A percentile compares a stretch with the other conserved stretches of the same genome.
Conservation (phyloP, 805 yeast genomes). For the Candida lessepsii region DNA sequence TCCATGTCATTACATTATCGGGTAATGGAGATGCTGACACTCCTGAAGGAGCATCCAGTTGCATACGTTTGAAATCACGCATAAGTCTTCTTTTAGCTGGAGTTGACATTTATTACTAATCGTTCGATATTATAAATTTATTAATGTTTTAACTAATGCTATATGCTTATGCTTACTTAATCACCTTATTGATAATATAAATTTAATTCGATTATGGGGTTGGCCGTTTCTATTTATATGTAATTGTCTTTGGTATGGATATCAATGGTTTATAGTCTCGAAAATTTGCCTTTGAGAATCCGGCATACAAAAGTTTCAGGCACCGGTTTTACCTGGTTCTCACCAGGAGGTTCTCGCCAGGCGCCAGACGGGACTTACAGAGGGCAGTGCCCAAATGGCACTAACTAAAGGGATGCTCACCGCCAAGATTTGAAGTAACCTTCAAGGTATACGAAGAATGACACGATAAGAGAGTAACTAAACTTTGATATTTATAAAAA, state of each 20-base stretch:
- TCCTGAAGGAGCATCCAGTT: constrained; percentile 97
- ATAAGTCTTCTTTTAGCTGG: constrained; percentile 98
- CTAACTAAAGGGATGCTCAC: too few species aligned
- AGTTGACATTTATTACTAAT: constrained; percentile 68
- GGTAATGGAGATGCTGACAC: constrained; percentile 96
- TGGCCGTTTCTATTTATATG: background rate
- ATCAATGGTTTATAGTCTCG: constrained; percentile 1
- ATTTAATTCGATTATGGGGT: background rate
- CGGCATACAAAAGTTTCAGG: background rate
- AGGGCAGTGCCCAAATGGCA: too few species aligned
- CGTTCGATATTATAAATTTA: too few species aligned
- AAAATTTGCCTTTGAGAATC: constrained; percentile 3
- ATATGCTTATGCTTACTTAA: too few species aligned
- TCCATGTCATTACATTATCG: constrained; percentile 95
- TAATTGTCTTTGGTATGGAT: background rate
- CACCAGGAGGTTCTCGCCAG: too few species aligned
- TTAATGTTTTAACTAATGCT: too few species aligned
- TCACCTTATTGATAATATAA: too few species aligned
- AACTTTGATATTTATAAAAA: background rate
- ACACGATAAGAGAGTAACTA: too few species aligned
- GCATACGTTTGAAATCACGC: constrained; percentile 98
- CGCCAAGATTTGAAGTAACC: too few species aligned
- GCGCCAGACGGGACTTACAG: too few species aligned
- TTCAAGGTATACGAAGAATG: too few species aligned
- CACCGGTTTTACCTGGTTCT: too few species aligned